Conservation (phyloP, 2,329 filamentous ascomycete genomes). For the Fusarium sp. region DNA sequence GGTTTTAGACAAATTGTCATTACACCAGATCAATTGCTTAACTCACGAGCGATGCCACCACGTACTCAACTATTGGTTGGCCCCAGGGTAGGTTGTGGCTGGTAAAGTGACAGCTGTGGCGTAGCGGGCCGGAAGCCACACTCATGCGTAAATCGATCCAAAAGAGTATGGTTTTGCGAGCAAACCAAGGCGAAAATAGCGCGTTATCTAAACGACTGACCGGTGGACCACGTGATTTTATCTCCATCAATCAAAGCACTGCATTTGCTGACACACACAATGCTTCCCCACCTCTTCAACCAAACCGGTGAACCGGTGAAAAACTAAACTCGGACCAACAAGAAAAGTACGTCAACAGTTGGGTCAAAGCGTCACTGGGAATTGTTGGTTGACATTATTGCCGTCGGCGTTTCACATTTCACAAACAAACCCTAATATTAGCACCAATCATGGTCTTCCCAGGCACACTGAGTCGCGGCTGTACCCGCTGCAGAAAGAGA, state of each 20-base stretch:
- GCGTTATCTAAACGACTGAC: background rate
- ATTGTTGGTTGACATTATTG: background rate
- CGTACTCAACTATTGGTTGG: too few relatives aligned
- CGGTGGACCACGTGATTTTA: background rate
- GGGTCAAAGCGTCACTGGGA: background rate
- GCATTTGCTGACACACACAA: background rate
- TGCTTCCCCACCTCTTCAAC: background rate
- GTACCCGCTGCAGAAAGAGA: constrained; percentile 22
- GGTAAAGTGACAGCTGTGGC: rapidly evolving
- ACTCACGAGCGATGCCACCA: too few relatives aligned
- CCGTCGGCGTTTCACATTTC: background rate
- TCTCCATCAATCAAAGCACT: rapidly evolving
- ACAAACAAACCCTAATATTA: background rate
- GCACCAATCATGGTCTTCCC: constrained; percentile 27
- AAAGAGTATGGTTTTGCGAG: background rate
- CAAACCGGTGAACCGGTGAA: background rate
- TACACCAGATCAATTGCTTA: too few relatives aligned
- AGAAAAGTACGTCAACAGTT: background rate
- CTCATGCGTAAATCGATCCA: background rate
- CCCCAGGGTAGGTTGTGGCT: background rate
- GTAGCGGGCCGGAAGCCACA: background rate
- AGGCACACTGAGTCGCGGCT: constrained; percentile 17
- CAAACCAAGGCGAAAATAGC: background rate
- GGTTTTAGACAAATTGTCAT: too few relatives aligned
- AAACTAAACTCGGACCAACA: background rate